Conservation (phyloP, 192 early-diverging fungal genomes). For the Coemansia sp. region DNA sequence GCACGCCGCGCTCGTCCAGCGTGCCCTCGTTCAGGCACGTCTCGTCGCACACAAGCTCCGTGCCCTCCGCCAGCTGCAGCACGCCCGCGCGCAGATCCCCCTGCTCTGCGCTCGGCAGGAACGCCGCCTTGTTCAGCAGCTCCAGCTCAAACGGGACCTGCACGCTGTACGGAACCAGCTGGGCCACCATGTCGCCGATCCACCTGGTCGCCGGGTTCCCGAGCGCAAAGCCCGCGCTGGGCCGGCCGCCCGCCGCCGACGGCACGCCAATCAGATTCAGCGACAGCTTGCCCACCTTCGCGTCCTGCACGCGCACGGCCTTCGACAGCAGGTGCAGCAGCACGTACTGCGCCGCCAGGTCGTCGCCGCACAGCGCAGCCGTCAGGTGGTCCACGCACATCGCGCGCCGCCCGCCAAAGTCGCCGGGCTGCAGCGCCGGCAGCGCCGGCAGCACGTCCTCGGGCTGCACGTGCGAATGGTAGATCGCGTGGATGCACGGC, state of each 20-base stretch:
- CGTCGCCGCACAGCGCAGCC: conserved; percentile 59
- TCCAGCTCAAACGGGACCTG: conserved; percentile 62
- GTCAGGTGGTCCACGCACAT: conserved; percentile 55
- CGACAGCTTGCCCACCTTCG: conserved; percentile 67
- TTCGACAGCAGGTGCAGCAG: conserved; percentile 67
- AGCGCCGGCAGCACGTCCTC: conserved; percentile 13
- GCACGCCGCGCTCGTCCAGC: conserved; percentile 63
- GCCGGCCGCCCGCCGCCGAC: conserved; percentile 7
- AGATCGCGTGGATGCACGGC: conserved; percentile 53
- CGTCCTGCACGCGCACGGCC: conserved; percentile 36
- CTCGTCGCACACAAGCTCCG: conserved; percentile 67
- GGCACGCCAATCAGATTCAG: conserved; percentile 65
- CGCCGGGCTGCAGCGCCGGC: neutral
- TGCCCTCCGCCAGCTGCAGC: conserved; percentile 62
- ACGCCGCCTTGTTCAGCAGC: conserved; percentile 58
- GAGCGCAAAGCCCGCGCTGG: conserved; percentile 14
- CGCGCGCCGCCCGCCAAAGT: conserved; percentile 16
- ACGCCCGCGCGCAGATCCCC: conserved; percentile 59
- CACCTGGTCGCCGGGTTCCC: conserved; percentile 30
- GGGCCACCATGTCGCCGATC: conserved; percentile 41
- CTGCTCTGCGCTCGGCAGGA: conserved; percentile 58
- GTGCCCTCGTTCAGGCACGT: conserved; percentile 69
- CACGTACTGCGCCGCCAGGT: conserved; percentile 65
- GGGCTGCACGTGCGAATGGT: conserved; percentile 4
- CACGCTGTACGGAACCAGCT: conserved; percentile 58